Conservation (phyloP, 2,329 filamentous ascomycete species). For the Fusarium napiforme region DNA sequence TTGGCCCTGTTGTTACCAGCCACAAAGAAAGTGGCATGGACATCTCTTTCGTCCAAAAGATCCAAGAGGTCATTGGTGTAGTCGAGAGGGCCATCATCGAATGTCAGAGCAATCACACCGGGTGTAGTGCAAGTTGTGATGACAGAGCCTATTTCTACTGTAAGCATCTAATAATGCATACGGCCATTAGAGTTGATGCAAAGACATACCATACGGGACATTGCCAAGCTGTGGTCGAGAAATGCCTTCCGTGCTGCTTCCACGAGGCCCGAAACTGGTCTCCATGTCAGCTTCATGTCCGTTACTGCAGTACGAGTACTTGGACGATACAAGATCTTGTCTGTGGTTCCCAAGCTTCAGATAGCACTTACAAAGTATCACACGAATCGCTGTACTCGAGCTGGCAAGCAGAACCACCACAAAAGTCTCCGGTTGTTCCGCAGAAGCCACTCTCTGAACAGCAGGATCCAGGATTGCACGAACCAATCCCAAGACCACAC, state of each 20-base stretch:
- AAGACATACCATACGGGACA: slow-evolving; percentile 52
- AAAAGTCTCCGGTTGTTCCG: slow-evolving; percentile 50
- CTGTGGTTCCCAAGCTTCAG: neutral
- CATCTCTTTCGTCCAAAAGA: slow-evolving; percentile 45
- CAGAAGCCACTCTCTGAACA: slow-evolving; percentile 54
- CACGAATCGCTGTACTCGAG: slow-evolving; percentile 54
- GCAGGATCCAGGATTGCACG: slow-evolving; percentile 48
- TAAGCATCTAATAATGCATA: slow-evolving; percentile 31
- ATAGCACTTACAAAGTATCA: slow-evolving; percentile 54
- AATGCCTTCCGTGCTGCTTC: slow-evolving; percentile 47
- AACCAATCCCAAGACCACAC: slow-evolving; percentile 52
- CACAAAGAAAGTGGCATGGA: slow-evolving; percentile 57
- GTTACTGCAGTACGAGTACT: neutral
- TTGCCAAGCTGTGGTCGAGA: slow-evolving; percentile 48
- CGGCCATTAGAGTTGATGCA: neutral
- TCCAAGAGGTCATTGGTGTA: slow-evolving; percentile 57
- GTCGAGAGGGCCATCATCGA: slow-evolving; percentile 58
- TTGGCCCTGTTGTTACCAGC: slow-evolving; percentile 56
- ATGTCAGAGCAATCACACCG: slow-evolving; percentile 57
- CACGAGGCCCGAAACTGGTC: slow-evolving; percentile 48
- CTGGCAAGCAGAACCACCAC: slow-evolving; percentile 53
- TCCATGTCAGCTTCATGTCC: slow-evolving; percentile 20
- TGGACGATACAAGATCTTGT: neutral
- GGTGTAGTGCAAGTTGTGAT: slow-evolving; percentile 52
- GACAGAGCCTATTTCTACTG: slow-evolving; percentile 42